Evolutionary conservation across 768 basidiomycete species (phyloP).

Genomic region (Pulveroboletus sp.): DNA sequence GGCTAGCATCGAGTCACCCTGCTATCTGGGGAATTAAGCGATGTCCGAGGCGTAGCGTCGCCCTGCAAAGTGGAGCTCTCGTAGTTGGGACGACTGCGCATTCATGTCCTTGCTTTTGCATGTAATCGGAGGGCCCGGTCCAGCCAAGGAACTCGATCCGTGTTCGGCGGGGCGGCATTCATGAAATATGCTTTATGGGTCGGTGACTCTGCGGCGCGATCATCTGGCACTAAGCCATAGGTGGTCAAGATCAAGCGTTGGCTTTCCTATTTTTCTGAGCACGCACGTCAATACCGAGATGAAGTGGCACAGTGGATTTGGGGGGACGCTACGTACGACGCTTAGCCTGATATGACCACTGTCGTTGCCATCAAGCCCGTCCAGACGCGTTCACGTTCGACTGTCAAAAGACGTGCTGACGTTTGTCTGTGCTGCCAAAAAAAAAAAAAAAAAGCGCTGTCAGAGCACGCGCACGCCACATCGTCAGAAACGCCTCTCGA

Average conservation of each 20-base stretch:
- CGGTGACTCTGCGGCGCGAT: slow-evolving; percentile 22
- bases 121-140: background rate
- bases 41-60: slow-evolving; percentile 3
- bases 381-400: too few relatives aligned
- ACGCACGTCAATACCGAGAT: slow-evolving; percentile 10
- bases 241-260: too few relatives aligned
- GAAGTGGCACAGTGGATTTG: slow-evolving; percentile 12
- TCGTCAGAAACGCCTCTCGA: background rate
- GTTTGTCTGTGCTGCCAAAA: background rate
- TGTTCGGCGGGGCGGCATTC: slow-evolving; percentile 17
- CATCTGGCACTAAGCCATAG: slow-evolving; percentile 5
- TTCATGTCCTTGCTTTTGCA: too few relatives aligned
- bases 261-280: slow-evolving; percentile 19
- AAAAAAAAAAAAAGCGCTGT: too few relatives aligned
- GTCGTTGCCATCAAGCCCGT: too few relatives aligned
- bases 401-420: too few relatives aligned
- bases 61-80: slow-evolving; percentile 6
- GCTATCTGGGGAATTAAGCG: slow-evolving; percentile 20
- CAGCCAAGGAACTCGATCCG: slow-evolving; percentile 13
- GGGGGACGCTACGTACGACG: too few relatives aligned
- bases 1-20: slow-evolving; percentile 20
- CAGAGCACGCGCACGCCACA: background rate
- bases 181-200: slow-evolving; percentile 9
- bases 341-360: too few relatives aligned
- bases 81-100: too few relatives aligned